These are phyloP conservation scores for Echium plantagineum DNA, from an alignment of 257 asterid genomes.

Conservation along the genomic window DNA sequence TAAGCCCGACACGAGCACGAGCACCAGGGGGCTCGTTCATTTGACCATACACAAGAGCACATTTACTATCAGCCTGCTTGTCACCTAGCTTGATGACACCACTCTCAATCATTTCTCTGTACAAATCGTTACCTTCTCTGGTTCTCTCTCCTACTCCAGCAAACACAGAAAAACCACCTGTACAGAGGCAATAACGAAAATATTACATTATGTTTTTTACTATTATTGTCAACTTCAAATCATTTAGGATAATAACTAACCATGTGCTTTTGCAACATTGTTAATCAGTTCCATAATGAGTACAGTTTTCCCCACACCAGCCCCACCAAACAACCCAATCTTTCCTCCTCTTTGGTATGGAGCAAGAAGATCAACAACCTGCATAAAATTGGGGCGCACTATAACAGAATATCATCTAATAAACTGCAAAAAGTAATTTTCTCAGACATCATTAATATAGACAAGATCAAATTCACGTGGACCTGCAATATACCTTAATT, in stretches of 20 bases:
- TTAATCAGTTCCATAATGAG: slow-evolving; percentile 94
- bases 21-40: slow-evolving; percentile 99
- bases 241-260: slow-evolving; percentile 24
- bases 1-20: slow-evolving; percentile 99
- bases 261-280: slow-evolving; percentile 95
- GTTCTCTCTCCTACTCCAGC: slow-evolving; percentile 99
- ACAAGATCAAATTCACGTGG: background rate
- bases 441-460: background rate
- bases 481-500: slow-evolving; percentile 53
- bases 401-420: too few species aligned
- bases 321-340: slow-evolving; percentile 97
- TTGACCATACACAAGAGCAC: slow-evolving; percentile 97
- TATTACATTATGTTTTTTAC: slow-evolving; percentile 3
- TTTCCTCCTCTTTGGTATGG: slow-evolving; percentile 99
- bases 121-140: slow-evolving; percentile 96
- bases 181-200: slow-evolving; percentile 4
- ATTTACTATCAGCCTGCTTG: slow-evolving; percentile 91
- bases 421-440: background rate
- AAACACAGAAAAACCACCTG: slow-evolving; percentile 99
- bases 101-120: slow-evolving; percentile 99
- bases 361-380: slow-evolving; percentile 96
- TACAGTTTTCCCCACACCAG: slow-evolving; percentile 93
- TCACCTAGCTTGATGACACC: slow-evolving; percentile 99
- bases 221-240: background rate
- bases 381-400: slow-evolving; percentile 1